Percentiles rank a stretch among this genome's conserved stretches.
phyloP scores from a whole-genome alignment of 2,329 filamentous ascomycete species.

The Gnomoniopsis sp. region DNA sequence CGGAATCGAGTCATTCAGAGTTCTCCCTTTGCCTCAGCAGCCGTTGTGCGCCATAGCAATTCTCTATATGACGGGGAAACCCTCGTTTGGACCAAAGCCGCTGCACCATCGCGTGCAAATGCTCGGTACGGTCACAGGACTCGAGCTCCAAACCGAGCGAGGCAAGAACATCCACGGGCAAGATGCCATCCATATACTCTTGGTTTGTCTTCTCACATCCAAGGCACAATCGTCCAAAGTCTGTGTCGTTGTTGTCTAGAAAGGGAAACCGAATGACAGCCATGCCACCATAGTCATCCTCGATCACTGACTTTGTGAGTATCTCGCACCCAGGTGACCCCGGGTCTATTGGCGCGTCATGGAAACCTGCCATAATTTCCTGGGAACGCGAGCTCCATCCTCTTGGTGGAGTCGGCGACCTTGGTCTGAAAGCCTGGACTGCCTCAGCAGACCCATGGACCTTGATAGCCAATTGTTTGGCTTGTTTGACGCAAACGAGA shows the following conservation, averaged over 20 bases:
- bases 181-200: neutral
- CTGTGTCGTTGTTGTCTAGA: slow-evolving; percentile 17
- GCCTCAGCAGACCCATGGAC: slow-evolving; percentile 23
- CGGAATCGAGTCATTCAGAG: neutral
- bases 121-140: no score
- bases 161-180: slow-evolving; percentile 6
- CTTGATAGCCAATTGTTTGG: slow-evolving; percentile 25
- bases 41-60: slow-evolving; percentile 22
- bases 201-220: slow-evolving; percentile 21
- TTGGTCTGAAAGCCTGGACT: slow-evolving; percentile 4
- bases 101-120: slow-evolving; percentile 19
- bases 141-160: neutral
- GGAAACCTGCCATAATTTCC: slow-evolving; percentile 19
- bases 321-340: slow-evolving; percentile 23
- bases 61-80: slow-evolving; percentile 22
- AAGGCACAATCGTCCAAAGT: slow-evolving; percentile 23
- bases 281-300: slow-evolving; percentile 25
- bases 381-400: slow-evolving; percentile 2
- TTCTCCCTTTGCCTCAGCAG: neutral
- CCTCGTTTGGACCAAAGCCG: slow-evolving; percentile 22
- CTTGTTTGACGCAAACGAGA: slow-evolving; percentile 28
- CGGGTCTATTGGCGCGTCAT: slow-evolving; percentile 21
- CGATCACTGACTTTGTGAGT: slow-evolving; percentile 20
- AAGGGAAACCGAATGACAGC: slow-evolving; percentile 25
- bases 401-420: neutral